Percentiles rank a stretch among this genome's conserved stretches.
phyloP scores from a whole-genome alignment of 2,329 filamentous ascomycete species.

The Esteya vermicola region DNA sequence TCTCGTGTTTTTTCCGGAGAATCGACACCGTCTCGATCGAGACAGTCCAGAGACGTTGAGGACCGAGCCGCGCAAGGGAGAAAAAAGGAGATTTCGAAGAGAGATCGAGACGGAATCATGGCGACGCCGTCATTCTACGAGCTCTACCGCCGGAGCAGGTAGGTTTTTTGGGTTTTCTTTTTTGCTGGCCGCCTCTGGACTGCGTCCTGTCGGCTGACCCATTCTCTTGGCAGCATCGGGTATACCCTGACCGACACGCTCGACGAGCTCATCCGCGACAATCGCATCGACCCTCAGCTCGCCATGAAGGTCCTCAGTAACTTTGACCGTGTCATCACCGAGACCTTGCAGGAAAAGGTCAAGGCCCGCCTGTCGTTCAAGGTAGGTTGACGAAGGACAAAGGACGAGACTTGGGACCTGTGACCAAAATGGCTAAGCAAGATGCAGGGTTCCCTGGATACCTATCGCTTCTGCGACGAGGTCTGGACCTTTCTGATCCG shows the following conservation, averaged over 20 bases:
- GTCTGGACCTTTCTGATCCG: constrained; percentile 99
- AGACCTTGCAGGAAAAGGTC: constrained; percentile 83
- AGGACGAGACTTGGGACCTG: no score
- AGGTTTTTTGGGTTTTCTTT: constrained; percentile 17
- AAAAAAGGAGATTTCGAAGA: no score
- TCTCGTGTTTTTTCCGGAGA: not conserved
- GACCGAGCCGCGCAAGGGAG: no score
- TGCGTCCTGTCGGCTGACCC: not conserved
- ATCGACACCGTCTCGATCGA: no score
- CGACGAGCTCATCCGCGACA: constrained; percentile 87
- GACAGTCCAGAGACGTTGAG: no score
- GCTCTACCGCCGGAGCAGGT: constrained; percentile 98
- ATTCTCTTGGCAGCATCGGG: constrained; percentile 61
- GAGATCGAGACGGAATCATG: constrained; percentile 9
- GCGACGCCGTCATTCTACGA: constrained; percentile 59
- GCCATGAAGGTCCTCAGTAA: constrained; percentile 96
- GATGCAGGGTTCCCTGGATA: constrained; percentile 78
- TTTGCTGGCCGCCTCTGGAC: not conserved
- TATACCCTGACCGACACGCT: constrained; percentile 89
- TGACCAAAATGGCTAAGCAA: no score
- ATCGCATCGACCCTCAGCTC: constrained; percentile 91
- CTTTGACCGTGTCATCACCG: constrained; percentile 87
- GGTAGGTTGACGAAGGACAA: no score
- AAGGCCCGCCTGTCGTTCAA: constrained; percentile 89
- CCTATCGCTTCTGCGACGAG: constrained; percentile 98